Percentiles rank a stretch among this genome's conserved stretches.
Evolutionary conservation across 495 filamentous ascomycete species (phyloP).

Genomic region (Penicillium simplicissimum): DNA sequence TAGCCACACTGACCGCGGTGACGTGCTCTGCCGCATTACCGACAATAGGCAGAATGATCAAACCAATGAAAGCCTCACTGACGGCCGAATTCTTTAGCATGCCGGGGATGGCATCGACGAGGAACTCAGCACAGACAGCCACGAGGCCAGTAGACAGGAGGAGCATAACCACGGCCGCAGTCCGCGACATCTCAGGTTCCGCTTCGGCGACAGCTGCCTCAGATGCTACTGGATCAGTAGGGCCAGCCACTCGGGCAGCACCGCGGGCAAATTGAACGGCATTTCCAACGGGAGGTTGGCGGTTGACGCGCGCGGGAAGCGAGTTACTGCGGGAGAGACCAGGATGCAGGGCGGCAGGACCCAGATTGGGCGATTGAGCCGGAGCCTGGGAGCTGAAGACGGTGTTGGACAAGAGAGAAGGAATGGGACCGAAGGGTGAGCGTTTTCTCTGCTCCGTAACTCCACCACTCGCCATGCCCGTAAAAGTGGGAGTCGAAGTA

Average conservation of each 20-base stretch:
- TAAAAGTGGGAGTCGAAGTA: constrained; percentile 19
- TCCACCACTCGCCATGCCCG: constrained; percentile 10
- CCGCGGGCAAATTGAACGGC: constrained; percentile 45
- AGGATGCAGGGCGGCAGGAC: constrained; percentile 42
- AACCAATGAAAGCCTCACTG: constrained; percentile 79
- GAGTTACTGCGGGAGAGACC: constrained; percentile 77
- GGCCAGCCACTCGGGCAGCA: constrained; percentile 33
- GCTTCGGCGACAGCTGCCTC: constrained; percentile 43
- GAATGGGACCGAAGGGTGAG: constrained; percentile 52
- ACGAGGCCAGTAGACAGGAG: constrained; percentile 77
- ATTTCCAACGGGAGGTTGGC: constrained; percentile 41
- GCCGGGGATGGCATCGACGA: constrained; percentile 75
- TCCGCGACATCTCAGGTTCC: constrained; percentile 66
- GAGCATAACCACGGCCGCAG: constrained; percentile 71
- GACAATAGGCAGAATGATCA: constrained; percentile 88
- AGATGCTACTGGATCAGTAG: constrained; percentile 24
- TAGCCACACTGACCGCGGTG: constrained; percentile 82
- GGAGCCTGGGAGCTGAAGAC: constrained; percentile 57
- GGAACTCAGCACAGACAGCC: constrained; percentile 83
- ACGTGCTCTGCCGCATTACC: constrained; percentile 93
- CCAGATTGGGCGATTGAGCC: constrained; percentile 36
- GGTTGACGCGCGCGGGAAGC: constrained; percentile 68
- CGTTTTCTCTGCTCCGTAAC: constrained; percentile 30
- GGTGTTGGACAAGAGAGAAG: constrained; percentile 62
- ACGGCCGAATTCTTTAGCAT: constrained; percentile 66